phyloP scores from a whole-genome alignment of 2,329 filamentous ascomycete species.

The Colletotrichum sp. region DNA sequence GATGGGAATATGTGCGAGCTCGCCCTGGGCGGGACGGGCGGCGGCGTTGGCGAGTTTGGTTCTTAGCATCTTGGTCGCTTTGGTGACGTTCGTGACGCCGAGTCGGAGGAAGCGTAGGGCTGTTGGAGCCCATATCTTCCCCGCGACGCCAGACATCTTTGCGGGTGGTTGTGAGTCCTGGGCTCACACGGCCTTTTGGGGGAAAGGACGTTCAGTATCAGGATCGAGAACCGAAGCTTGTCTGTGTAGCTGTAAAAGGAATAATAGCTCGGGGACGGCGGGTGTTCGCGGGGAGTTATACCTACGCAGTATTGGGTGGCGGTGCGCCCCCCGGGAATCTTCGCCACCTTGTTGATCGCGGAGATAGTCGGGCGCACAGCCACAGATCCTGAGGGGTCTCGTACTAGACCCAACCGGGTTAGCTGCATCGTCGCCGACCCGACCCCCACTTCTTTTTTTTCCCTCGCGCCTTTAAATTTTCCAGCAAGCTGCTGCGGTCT shows the following conservation, averaged over 20 bases:
- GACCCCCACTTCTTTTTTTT: constrained; percentile 10
- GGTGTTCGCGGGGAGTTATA: constrained; percentile 26
- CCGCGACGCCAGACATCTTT: constrained; percentile 59
- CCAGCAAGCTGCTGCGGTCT: constrained; percentile 28
- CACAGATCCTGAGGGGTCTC: constrained; percentile 30
- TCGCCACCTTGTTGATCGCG: constrained; percentile 27
- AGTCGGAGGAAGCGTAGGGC: constrained; percentile 60
- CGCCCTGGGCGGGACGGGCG: constrained; percentile 46
- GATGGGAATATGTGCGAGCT: constrained; percentile 51
- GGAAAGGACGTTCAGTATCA: background rate
- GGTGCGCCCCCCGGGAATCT: constrained; percentile 20
- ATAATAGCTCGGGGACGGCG: background rate
- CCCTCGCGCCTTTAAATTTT: constrained; percentile 18
- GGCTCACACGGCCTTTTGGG: constrained; percentile 4
- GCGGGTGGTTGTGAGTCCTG: constrained; percentile 23
- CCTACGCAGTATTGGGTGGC: background rate
- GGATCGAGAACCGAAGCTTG: background rate
- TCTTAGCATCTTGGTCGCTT: constrained; percentile 56
- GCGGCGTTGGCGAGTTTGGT: constrained; percentile 51
- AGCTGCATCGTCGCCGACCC: constrained; percentile 23
- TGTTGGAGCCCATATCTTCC: constrained; percentile 62
- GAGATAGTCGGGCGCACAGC: constrained; percentile 34
- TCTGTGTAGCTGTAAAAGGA: background rate
- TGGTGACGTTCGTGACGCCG: constrained; percentile 54
- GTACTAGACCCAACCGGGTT: constrained; percentile 23